These are phyloP conservation scores for Wickerhamiella parazyma DNA, from an alignment of 805 yeast genomes.

Conservation along the genomic window DNA sequence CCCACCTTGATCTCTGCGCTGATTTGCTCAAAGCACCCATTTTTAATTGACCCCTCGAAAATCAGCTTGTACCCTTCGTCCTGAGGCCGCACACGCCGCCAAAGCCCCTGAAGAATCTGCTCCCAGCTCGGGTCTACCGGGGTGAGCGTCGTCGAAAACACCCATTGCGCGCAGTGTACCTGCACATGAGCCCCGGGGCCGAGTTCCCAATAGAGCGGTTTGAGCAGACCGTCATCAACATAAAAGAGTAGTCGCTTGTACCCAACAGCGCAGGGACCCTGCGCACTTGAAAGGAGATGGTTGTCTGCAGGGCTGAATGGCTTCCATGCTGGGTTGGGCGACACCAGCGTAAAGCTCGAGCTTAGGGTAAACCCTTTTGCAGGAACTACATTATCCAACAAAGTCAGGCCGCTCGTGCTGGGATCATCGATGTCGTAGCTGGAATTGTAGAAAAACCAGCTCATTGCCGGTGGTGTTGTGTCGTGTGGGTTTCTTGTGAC, in stretches of 20 bases:
- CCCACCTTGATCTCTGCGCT: conserved; percentile 3
- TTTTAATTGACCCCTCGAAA: conserved; percentile 18
- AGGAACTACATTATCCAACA: neutral
- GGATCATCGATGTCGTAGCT: conserved; percentile 17
- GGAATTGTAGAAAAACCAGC: conserved; percentile 19
- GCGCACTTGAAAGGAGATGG: conserved; percentile 7
- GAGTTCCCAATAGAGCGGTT: conserved; percentile 30
- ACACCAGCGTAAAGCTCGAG: conserved; percentile 1
- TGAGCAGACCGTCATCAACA: conserved; percentile 16
- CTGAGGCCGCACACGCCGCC: conserved; percentile 19
- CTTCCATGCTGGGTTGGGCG: conserved; percentile 22
- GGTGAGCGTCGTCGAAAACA: conserved; percentile 24
- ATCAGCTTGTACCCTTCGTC: conserved; percentile 19
- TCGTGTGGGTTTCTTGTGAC: neutral
- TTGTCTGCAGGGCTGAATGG: conserved; percentile 29
- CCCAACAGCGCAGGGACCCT: conserved; percentile 21
- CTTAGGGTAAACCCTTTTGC: neutral
- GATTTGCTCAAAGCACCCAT: conserved; percentile 17
- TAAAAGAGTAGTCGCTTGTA: conserved; percentile 22
- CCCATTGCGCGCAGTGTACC: conserved; percentile 28
- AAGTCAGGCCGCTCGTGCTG: conserved; percentile 1
- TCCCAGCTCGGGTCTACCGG: conserved; percentile 27
- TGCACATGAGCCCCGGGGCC: conserved; percentile 19
- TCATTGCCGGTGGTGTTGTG: neutral
- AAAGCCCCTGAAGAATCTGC: conserved; percentile 16